Conservation (phyloP, 2,329 filamentous ascomycete genomes). For the Thermothelomyces thermophilus region DNA sequence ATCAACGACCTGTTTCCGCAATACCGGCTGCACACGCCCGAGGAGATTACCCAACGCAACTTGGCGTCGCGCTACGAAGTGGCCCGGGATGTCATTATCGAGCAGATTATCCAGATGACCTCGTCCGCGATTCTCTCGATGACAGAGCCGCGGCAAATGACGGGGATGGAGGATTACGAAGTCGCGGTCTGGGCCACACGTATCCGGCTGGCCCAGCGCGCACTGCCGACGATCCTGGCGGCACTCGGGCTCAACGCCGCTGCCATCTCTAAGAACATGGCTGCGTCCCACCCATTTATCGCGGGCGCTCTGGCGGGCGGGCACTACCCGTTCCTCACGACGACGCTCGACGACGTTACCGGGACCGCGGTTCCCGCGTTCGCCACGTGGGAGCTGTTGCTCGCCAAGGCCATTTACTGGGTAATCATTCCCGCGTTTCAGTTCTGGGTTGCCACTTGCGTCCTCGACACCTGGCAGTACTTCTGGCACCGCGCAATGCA, state of each 20-base stretch:
- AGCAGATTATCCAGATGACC: conserved; percentile 81
- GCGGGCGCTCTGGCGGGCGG: conserved; percentile 74
- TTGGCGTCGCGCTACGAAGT: conserved; percentile 80
- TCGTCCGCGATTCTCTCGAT: conserved; percentile 62
- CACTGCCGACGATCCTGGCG: conserved; percentile 65
- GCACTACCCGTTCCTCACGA: conserved; percentile 64
- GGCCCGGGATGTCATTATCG: conserved; percentile 81
- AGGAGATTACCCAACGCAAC: conserved; percentile 81
- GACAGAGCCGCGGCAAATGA: conserved; percentile 66
- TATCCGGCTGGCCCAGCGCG: conserved; percentile 69
- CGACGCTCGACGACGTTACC: conserved; percentile 48
- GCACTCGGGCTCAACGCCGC: conserved; percentile 69
- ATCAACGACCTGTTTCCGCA: conserved; percentile 77
- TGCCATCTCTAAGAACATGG: conserved; percentile 68
- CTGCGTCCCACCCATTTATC: conserved; percentile 63
- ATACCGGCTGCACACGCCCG: conserved; percentile 91
- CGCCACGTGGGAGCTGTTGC: conserved; percentile 70
- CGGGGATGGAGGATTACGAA: conserved; percentile 77
- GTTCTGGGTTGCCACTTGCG: conserved; percentile 63
- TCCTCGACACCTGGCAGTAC: conserved; percentile 97
- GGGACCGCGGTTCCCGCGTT: conserved; percentile 60
- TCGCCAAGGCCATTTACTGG: conserved; percentile 76
- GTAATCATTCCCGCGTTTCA: conserved; percentile 68
- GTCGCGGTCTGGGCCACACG: conserved; percentile 84
- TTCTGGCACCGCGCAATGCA: conserved; percentile 96